A percentile compares a stretch with the other conserved stretches of the same genome.
Conservation (phyloP, 768 basidiomycete genomes). For the Coprinopsis marcescibilis region DNA sequence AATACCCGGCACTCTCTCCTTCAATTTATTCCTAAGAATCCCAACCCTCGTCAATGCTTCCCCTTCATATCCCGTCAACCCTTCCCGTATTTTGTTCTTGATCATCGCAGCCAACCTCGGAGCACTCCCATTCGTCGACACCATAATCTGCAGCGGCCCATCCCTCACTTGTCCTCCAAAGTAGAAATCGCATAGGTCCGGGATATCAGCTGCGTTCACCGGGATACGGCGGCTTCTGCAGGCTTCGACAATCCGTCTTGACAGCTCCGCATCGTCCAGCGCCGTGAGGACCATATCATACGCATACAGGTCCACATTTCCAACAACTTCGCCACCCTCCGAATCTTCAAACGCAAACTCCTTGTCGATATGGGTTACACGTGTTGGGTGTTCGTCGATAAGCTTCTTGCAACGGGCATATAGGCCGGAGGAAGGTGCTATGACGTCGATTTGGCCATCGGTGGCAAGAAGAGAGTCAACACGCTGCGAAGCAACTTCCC, state of each 20-base stretch:
- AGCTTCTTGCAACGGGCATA: constrained; percentile 50
- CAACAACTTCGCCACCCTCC: neutral
- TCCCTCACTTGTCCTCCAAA: constrained; percentile 91
- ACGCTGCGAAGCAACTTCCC: constrained; percentile 84
- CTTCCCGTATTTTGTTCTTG: constrained; percentile 56
- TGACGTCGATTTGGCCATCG: constrained; percentile 71
- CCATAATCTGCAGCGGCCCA: constrained; percentile 91
- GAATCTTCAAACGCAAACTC: constrained; percentile 33
- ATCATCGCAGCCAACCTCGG: constrained; percentile 88
- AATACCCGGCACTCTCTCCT: constrained; percentile 76
- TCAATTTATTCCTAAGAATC: constrained; percentile 60
- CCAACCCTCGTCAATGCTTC: constrained; percentile 80
- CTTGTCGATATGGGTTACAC: constrained; percentile 70
- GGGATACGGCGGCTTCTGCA: constrained; percentile 70
- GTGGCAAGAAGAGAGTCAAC: constrained; percentile 80
- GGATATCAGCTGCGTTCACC: constrained; percentile 95
- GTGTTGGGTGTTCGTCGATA: constrained; percentile 41
- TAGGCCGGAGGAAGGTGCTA: constrained; percentile 67
- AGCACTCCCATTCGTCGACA: constrained; percentile 91
- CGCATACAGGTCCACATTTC: constrained; percentile 51
- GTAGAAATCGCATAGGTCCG: constrained; percentile 95
- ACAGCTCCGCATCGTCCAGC: constrained; percentile 75
- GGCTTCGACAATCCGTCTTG: constrained; percentile 63
- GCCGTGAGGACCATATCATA: constrained; percentile 87
- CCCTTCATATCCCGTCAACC: constrained; percentile 69